Evolutionary conservation across 805 yeast genomes (phyloP).

Genomic region (Pichia ethanolica): DNA sequence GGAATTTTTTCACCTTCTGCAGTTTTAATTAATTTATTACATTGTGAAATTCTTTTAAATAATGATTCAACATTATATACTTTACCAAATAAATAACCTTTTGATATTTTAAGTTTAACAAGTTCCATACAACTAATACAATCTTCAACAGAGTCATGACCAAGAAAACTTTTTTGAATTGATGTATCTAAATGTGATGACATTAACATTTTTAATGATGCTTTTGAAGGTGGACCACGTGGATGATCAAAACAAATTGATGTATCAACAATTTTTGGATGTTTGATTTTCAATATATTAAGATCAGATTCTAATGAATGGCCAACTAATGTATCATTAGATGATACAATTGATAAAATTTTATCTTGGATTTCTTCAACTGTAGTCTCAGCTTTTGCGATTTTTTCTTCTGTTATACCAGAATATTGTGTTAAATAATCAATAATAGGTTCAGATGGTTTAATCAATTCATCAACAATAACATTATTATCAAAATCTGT

Average conservation of each 20-base stretch:
- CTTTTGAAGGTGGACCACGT: slow-evolving; percentile 77
- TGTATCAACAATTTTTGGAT: slow-evolving; percentile 75
- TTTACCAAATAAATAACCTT: slow-evolving; percentile 63
- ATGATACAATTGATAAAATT: slow-evolving; percentile 40
- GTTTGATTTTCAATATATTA: slow-evolving; percentile 60
- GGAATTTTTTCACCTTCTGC: slow-evolving; percentile 20
- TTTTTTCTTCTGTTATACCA: slow-evolving; percentile 72
- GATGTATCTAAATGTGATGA: slow-evolving; percentile 42
- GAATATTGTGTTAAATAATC: slow-evolving; percentile 82
- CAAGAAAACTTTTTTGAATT: slow-evolving; percentile 60
- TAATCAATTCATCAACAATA: slow-evolving; percentile 65
- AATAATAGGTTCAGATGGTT: slow-evolving; percentile 64
- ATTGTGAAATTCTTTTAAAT: slow-evolving; percentile 30
- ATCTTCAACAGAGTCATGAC: slow-evolving; percentile 87
- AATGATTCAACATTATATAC: slow-evolving; percentile 35
- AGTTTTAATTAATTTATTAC: slow-evolving; percentile 16
- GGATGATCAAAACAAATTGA: slow-evolving; percentile 68
- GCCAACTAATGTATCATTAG: slow-evolving; percentile 68
- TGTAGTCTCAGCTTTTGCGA: slow-evolving; percentile 56
- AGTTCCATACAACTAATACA: slow-evolving; percentile 74
- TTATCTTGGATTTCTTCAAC: slow-evolving; percentile 59
- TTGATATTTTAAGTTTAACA: slow-evolving; percentile 57
- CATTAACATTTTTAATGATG: slow-evolving; percentile 69
- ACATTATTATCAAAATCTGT: slow-evolving; percentile 55
- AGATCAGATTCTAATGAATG: slow-evolving; percentile 87